Evolutionary conservation across 2,329 filamentous ascomycete genomes (phyloP), one percentile per base, ranked within the genome.

Genomic region (Lachnellula occidentalis): DNA sequence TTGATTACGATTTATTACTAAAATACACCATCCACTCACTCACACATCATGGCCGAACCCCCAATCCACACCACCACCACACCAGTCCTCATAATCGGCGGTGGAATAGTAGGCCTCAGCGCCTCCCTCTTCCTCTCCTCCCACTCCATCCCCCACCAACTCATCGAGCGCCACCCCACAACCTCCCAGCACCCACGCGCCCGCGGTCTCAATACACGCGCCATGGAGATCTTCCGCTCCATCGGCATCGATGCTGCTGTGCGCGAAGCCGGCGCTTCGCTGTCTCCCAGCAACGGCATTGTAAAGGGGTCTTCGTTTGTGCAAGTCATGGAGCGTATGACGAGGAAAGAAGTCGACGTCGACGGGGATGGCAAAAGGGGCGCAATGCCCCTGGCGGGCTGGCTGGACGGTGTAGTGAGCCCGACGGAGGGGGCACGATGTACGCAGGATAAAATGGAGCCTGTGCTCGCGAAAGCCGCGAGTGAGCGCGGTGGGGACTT

Each of bases 371-470:
- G 24, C 3, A 46, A 43, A 1, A 24, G 54, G 55, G 19, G 61
- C 56, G 15, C 55, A 58, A 19, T 56, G 51, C 4, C 60, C 50
- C 1, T 58, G 51, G 15, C 60, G 56, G 8, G 59, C 62, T 6
- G 70, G 60, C 11, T 65, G 56, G 34, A 50, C 22, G 47, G n/a
- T 19, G 1, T 31, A 9, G 51, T 58, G 17, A 59, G 39, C 61
- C 65, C 36, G 53, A 51, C 57, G 19, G 55, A 34, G 3, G 70
- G 69, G 1, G 63, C 66, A 2, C 67, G 66, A 5, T 65, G 69
- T 0, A 67, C 73, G 0, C 73, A 75, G 39, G 73, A 75, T 56
- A 63, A 66, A 22, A 60, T 76, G 8, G 74, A 76, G 46, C 69
- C 70, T 1, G 66, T 75, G 3, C 62, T 76, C 3, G 58, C 69